These are phyloP conservation scores for Thraustotheca clavata DNA, from an alignment of 352 stramenopile species.

Conservation along the genomic window DNA sequence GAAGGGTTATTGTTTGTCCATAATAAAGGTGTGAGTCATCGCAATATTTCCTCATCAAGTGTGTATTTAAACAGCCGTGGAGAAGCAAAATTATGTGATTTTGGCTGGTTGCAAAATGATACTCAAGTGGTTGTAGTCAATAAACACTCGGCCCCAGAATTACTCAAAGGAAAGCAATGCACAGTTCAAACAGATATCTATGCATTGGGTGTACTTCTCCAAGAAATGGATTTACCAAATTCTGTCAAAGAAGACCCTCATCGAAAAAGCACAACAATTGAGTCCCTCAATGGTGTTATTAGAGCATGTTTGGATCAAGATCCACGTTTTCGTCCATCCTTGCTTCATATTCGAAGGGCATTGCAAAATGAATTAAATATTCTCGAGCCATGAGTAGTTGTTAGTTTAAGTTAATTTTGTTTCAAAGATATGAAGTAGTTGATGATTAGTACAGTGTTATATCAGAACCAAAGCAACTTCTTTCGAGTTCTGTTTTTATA, in stretches of 20 bases:
- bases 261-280: background rate
- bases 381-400: background rate
- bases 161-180: background rate
- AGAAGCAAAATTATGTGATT: slow-evolving; percentile 16
- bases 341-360: background rate
- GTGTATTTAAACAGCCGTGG: background rate
- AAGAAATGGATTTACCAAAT: background rate
- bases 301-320: background rate
- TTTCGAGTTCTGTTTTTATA: no score
- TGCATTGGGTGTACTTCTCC: background rate
- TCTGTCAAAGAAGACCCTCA: background rate
- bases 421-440: no score
- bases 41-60: slow-evolving; percentile 9
- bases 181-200: background rate
- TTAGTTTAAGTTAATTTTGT: no score
- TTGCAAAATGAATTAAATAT: background rate
- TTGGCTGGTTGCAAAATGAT: slow-evolving; percentile 5
- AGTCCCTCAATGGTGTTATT: background rate
- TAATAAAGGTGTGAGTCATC: background rate
- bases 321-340: background rate
- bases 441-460: no score
- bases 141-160: slow-evolving; percentile 8
- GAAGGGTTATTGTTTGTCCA: slow-evolving; percentile 9
- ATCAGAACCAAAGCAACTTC: no score
- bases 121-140: background rate